phyloP scores from a whole-genome alignment of 2,329 filamentous ascomycete genomes.

The Pseudogymnoascus sp. region DNA sequence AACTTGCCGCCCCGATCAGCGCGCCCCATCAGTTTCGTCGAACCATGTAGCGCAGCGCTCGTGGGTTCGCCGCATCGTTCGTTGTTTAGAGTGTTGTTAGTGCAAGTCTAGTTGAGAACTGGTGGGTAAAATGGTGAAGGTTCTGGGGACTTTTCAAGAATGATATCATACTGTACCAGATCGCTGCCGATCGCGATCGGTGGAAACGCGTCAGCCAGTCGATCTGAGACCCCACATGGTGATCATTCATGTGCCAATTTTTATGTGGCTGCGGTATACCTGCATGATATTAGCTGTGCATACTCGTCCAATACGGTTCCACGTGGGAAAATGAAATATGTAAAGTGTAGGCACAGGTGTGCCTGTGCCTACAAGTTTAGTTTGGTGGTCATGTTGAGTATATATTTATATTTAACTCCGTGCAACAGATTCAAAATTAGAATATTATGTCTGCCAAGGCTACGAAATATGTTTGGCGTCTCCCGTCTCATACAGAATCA shows the following conservation, averaged over 20 bases:
- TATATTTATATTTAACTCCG: background rate
- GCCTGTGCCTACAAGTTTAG: background rate
- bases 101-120: background rate
- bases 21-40: background rate
- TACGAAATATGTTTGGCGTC: background rate
- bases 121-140: background rate
- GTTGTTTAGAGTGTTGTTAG: slow-evolving; percentile 6
- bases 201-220: slow-evolving; percentile 1
- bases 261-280: background rate
- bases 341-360: too few relatives aligned
- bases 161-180: background rate
- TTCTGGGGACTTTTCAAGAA: background rate
- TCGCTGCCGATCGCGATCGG: background rate
- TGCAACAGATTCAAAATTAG: background rate
- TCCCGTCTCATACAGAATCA: background rate
- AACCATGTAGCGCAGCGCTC: background rate
- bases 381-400: background rate
- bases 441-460: background rate
- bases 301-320: background rate
- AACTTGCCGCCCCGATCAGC: background rate
- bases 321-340: background rate
- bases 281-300: background rate
- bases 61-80: slow-evolving; percentile 2
- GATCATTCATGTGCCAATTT: slow-evolving; percentile 1
- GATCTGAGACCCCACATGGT: slow-evolving; percentile 4